Evolutionary conservation across 371 early-diverging fungal genomes (phyloP).

Genomic region (Circinella minor): DNA sequence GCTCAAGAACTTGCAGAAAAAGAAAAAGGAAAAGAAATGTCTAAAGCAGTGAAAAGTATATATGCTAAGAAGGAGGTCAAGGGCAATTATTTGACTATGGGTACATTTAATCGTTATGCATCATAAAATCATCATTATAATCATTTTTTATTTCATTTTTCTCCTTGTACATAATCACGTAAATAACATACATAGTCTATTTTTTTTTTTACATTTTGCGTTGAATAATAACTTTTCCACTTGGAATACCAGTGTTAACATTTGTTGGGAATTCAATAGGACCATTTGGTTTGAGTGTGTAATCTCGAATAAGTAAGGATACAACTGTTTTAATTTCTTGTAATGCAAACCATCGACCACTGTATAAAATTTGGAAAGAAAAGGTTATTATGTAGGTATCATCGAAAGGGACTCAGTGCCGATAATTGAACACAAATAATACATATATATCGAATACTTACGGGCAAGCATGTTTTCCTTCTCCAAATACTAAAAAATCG

Average conservation of each 20-base stretch:
- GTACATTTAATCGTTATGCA: conserved; percentile 72
- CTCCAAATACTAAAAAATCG: conserved; percentile 53
- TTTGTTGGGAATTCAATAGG: conserved; percentile 13
- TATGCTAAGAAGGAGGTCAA: conserved; percentile 56
- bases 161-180: neutral
- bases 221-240: conserved; percentile 6
- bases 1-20: conserved; percentile 59
- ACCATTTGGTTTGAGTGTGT: conserved; percentile 10
- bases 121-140: conserved; percentile 12
- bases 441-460: neutral
- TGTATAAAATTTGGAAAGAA: neutral
- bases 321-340: conserved; percentile 29
- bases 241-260: neutral
- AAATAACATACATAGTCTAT: neutral
- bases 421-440: neutral
- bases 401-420: neutral
- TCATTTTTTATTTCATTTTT: neutral
- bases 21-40: conserved; percentile 36
- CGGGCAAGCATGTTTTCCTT: conserved; percentile 48
- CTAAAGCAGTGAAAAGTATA: conserved; percentile 63
- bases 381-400: neutral
- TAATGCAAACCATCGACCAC: conserved; percentile 32
- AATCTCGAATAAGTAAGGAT: conserved; percentile 20
- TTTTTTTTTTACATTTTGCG: conserved; percentile 5
- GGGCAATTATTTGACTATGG: conserved; percentile 67